Base-by-base conservation (phyloP, 1,139 yeast species). In the Kurtzmaniella quercitrusa region DNA sequence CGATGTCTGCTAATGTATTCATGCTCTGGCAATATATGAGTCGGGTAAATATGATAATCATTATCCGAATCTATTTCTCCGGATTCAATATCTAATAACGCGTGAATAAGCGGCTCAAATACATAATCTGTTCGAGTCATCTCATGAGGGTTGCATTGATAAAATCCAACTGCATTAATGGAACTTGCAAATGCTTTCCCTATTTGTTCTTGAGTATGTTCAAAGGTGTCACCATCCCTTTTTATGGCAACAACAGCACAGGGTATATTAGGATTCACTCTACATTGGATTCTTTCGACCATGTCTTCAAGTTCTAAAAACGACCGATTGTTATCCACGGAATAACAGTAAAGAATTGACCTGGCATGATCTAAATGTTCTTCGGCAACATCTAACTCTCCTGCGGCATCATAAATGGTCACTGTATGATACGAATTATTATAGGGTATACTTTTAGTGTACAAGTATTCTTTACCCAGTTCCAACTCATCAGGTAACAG, bases 211-310 rank as follows among this genome's bases (percentile, higher is more conserved):
- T 53, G 45, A 2, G 67, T 67, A 39, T 59, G 64, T 34, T 70
- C 51, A 18, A 52, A 52, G 1, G 44, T 44, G 16, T 53, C 60
- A 21, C 53, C 43, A 42, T 71, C 75, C 16, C 56, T 42, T 43
- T 65, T 65, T n/a, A 68, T 51, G 0, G 66, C 74, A 11, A 62
- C 65, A 14, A 30, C 34, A 14, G 70, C 47, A 2, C 59, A 58
- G 5, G 64, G 47, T 0, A 71, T 69, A 3, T 71, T 70, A 34
- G 57, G 49, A 2, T 47, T 49, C 1, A 47, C 50, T 14, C 61
- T 38, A n/a, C 51, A 47, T 21, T 37, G 33, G 2, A 65, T 44
- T 14, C 60, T 47, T 3, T 62, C 59, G 34, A 50, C 54, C 20
- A 56, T 41, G 21, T 68, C 71, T 35, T 63, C 63, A 5, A 67